A percentile compares a stretch with the other conserved stretches of the same genome.
Evolutionary conservation across 1,139 yeast genomes (phyloP).

Genomic region (Debaryomyces coudertii): DNA sequence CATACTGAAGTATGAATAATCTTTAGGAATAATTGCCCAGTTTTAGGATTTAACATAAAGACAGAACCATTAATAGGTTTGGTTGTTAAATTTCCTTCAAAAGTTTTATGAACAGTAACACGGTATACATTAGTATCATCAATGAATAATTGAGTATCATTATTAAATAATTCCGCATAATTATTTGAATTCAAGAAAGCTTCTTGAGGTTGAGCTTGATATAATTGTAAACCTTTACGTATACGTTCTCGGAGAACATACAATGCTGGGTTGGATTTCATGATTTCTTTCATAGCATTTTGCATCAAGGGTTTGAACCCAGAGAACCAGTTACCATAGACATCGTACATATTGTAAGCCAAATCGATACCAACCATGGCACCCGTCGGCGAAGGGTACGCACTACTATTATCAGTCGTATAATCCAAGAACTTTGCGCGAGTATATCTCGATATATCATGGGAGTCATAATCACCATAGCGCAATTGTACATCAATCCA

Average conservation of each 20-base stretch:
- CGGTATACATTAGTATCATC: conserved; percentile 95
- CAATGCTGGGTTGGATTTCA: conserved; percentile 94
- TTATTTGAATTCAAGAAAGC: conserved; percentile 87
- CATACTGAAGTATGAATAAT: conserved; percentile 93
- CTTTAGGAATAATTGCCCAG: conserved; percentile 87
- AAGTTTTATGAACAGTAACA: conserved; percentile 90
- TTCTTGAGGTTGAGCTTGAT: conserved; percentile 92
- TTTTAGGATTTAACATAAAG: conserved; percentile 84
- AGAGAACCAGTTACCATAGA: conserved; percentile 97
- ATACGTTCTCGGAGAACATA: conserved; percentile 91
- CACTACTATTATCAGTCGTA: conserved; percentile 81
- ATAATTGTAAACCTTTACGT: conserved; percentile 89
- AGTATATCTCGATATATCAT: conserved; percentile 92
- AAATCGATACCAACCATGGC: conserved; percentile 87
- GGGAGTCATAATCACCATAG: conserved; percentile 97
- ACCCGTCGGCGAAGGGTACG: conserved; percentile 95
- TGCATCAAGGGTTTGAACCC: conserved; percentile 89
- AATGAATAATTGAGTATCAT: conserved; percentile 79
- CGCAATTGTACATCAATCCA: conserved; percentile 96
- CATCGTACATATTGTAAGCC: conserved; percentile 95
- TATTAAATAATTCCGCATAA: conserved; percentile 85
- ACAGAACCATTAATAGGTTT: conserved; percentile 94
- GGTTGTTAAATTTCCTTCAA: conserved; percentile 90
- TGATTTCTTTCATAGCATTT: conserved; percentile 89
- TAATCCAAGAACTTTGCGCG: conserved; percentile 92